A percentile compares a stretch with the other conserved stretches of the same genome.
Conservation (phyloP, 2,329 filamentous ascomycete genomes). For the Claviceps citrina region DNA sequence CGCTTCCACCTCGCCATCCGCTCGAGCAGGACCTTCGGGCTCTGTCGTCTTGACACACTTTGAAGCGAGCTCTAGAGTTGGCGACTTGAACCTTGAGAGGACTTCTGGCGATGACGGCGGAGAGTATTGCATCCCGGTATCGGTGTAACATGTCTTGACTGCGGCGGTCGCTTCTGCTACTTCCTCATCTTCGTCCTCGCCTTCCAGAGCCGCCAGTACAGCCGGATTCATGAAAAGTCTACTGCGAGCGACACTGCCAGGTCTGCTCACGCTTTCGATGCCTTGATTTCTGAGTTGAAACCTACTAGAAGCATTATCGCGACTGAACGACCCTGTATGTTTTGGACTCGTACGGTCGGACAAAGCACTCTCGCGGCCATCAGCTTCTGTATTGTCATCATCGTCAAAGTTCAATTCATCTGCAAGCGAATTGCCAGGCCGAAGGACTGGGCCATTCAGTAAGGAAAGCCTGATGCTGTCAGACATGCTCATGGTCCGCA, state of each 20-base stretch:
- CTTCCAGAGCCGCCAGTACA: conserved; percentile 41
- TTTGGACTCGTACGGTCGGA: conserved; percentile 30
- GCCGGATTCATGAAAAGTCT: conserved; percentile 37
- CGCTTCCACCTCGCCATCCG: conserved; percentile 49
- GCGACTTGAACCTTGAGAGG: conserved; percentile 23
- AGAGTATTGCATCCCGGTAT: conserved; percentile 69
- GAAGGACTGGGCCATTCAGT: conserved; percentile 40
- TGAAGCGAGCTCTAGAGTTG: conserved; percentile 24
- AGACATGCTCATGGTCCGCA: conserved; percentile 56
- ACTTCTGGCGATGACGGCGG: conserved; percentile 60
- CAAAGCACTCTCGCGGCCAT: conserved; percentile 48
- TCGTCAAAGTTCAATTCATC: conserved; percentile 84
- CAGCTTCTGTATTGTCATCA: conserved; percentile 52
- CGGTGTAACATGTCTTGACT: conserved; percentile 44
- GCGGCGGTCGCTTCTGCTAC: conserved; percentile 15
- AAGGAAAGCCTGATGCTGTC: conserved; percentile 61
- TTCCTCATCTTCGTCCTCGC: conserved; percentile 38
- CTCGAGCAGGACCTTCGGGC: conserved; percentile 26
- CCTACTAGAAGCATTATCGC: conserved; percentile 36
- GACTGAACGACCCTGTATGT: conserved; percentile 40
- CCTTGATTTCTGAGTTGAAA: conserved; percentile 42
- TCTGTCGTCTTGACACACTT: conserved; percentile 25
- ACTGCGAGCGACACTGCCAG: conserved; percentile 38
- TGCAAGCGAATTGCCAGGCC: conserved; percentile 61
- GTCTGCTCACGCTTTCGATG: conserved; percentile 39